Evolutionary conservation across 768 basidiomycete genomes (phyloP).

Genomic region (Fomitopsis pulvina): DNA sequence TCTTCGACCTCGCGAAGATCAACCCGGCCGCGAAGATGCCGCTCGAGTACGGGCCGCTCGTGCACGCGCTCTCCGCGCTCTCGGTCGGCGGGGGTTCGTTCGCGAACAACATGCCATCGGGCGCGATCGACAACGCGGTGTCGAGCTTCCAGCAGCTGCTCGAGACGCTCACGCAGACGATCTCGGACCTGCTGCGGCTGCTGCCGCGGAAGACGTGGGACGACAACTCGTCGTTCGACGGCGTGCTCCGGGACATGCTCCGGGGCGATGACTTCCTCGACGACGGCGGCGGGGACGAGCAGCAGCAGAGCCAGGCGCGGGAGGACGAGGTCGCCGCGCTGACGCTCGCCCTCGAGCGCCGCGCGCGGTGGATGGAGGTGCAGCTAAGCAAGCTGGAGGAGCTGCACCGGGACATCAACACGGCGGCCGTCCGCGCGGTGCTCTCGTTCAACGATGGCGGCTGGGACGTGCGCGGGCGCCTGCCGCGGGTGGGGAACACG

Average conservation of each 20-base stretch:
- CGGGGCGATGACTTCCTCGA: slow-evolving; percentile 85
- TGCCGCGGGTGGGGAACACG: slow-evolving; percentile 67
- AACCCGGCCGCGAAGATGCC: slow-evolving; percentile 76
- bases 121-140: slow-evolving; percentile 87
- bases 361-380: slow-evolving; percentile 93
- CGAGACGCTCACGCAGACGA: slow-evolving; percentile 85
- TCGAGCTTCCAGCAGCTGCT: slow-evolving; percentile 85
- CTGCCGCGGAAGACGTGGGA: slow-evolving; percentile 89
- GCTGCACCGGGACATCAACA: slow-evolving; percentile 85
- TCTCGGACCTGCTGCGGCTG: slow-evolving; percentile 78
- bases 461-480: slow-evolving; percentile 65
- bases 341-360: slow-evolving; percentile 76
- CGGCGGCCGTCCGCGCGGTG: slow-evolving; percentile 76
- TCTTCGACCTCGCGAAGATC: slow-evolving; percentile 68
- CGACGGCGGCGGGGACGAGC: slow-evolving; percentile 65
- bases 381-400: slow-evolving; percentile 86
- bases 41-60: slow-evolving; percentile 77
- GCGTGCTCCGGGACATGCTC: slow-evolving; percentile 81
- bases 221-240: slow-evolving; percentile 84
- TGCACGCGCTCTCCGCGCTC: slow-evolving; percentile 79
- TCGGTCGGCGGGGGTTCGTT: slow-evolving; percentile 84
- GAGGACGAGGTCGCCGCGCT: slow-evolving; percentile 84
- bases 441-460: slow-evolving; percentile 81
- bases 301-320: slow-evolving; percentile 53
- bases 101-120: slow-evolving; percentile 75